Evolutionary conservation across 345 rosid genomes (phyloP).

Genomic region (Ailanthus altissimus): DNA sequence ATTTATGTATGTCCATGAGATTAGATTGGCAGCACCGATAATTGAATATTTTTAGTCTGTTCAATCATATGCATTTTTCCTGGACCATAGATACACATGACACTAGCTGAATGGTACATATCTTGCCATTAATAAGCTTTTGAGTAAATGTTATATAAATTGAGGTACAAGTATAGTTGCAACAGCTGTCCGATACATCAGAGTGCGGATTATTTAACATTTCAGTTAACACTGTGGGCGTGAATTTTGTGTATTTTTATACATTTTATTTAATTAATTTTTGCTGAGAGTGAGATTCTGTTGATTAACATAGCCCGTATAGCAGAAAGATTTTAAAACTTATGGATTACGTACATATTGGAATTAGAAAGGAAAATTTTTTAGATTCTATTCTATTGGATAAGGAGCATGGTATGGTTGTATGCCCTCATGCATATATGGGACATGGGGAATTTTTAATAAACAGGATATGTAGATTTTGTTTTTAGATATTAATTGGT

Average conservation of each 20-base stretch:
- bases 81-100: not conserved
- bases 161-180: not conserved
- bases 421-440: not conserved
- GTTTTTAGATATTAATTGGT: no score
- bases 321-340: not conserved
- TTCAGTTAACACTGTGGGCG: not conserved
- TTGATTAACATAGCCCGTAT: not conserved
- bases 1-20: not conserved
- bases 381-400: not conserved
- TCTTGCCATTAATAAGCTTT: not conserved
- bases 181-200: not conserved
- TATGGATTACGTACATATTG: not conserved
- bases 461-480: not conserved
- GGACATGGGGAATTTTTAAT: not conserved
- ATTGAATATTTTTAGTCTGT: slow-evolving; percentile 17
- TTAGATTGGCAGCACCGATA: not conserved
- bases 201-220: not conserved
- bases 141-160: not conserved
- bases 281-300: slow-evolving; percentile 6
- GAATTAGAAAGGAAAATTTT: not conserved
- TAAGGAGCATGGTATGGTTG: not conserved
- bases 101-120: not conserved
- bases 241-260: not conserved
- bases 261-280: not conserved
- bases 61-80: not conserved